Evolutionary conservation across 2,329 filamentous ascomycete species (phyloP), one percentile per base, ranked within the genome.

Genomic region (Zymoseptoria brevis): DNA sequence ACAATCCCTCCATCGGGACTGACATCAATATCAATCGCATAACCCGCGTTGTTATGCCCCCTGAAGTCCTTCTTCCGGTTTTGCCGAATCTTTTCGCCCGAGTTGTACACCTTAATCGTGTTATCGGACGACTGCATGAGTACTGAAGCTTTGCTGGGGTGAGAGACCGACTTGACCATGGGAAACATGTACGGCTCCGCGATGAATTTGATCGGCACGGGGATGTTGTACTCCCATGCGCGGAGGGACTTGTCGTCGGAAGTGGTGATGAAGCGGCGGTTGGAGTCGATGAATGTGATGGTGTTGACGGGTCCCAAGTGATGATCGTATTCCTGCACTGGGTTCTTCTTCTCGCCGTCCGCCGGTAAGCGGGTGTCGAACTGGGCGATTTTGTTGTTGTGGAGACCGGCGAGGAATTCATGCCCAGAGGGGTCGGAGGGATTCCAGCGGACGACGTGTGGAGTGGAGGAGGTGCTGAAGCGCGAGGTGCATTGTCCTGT

Each of bases 171-270:
- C 13, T 91, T 88, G 4, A 92, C 95, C 81, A 99, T 89, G 7
- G 91, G 87, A 75, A 94, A 99, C 91, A 99, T 96, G 79, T 96
- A 90, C 1, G 93, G 91, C 73, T 99, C 94, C 24, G 93, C 93
- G 70, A 96, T 95, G 78, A 95, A 95, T 74, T 96, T 97, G 81
- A 99, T 97, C 0, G 94, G 94, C 0, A 99, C 94, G 1, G 94
- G 94, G 67, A 99, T 97, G 68, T 92, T 90, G 78, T 96, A 97
- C 76, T 99, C 95, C 95, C 95, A 99, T 0, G 93, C 93, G 61
- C 94, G 87, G 22, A 99, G 82, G 7, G 88, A 93, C 75, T 96
- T 96, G 79, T 99, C 94, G 78, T 99, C 94, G 0, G 90, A 96
- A 0, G 95, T 99, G 24, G 93, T 96, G 79, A 99, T 94, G 81